Evolutionary conservation across 106 monocot genomes (phyloP), one percentile per base, ranked within the genome.

Genomic region (Apostasia shenzhenica): DNA sequence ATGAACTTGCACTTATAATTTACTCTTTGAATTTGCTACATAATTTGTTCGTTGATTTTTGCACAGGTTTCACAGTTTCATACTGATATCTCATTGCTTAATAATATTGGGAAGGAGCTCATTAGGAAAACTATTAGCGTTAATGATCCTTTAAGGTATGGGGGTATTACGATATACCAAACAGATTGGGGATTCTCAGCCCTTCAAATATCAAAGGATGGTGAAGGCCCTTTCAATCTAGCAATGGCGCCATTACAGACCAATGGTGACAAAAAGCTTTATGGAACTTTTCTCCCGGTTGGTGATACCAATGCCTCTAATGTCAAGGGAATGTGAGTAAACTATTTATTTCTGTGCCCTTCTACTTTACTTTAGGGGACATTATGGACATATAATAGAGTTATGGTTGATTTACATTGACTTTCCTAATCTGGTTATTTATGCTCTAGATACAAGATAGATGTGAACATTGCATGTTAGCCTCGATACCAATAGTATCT

Each of bases 171-270:
- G 48, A 86, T 99, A 37, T 99, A 92, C 59, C 97, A 99, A 59
- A 99, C 97, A 11, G 92, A 99, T 60, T 99, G 97, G 97, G 81
- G 90, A 41, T 85, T 99, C 74, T 99, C 97, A 1, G 97, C 97
- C 59, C 85, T 99, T 4, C 92, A 92, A 79, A 72, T 99, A n/a
- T 71, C 77, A 26, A 89, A 90, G 64, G 80, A 99, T 76, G 92
- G 81, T n/a, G 87, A 99, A 82, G 97, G 92, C 0, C 87, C 97
- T 68, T 92, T 87, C 77, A 99, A 99, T 85, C 81, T 99, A 54
- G 81, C 97, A 10, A 67, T 99, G 82, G 92, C 97, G 61, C 82
- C 82, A 43, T 78, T 92, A 65, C 72, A 92, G 51, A 58, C 50
- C 11, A 90, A 81, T 75, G 97, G 92, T 14, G 97, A 99, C 71